These are phyloP conservation scores for Haemoproteus tartakovskyi DNA, from an alignment of 169 alveolate species.

Conservation along the genomic window DNA sequence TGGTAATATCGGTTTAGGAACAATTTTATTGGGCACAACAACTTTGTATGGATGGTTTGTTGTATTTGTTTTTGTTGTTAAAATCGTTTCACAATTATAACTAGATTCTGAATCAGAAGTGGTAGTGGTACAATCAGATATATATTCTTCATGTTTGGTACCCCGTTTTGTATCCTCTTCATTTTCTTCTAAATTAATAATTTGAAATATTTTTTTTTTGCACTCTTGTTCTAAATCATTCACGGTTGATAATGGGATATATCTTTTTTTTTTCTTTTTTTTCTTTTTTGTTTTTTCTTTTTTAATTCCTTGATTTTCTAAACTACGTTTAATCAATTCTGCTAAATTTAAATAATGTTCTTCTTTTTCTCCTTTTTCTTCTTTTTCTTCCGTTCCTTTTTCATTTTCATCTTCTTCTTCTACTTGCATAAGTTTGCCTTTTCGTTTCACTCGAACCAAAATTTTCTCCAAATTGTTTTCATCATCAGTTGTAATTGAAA, in stretches of 20 bases:
- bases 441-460: no score
- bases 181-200: constrained; percentile 19
- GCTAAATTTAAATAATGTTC: constrained; percentile 1
- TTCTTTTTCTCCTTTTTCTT: no score
- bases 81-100: constrained; percentile 78
- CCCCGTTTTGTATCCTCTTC: constrained; percentile 9
- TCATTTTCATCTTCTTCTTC: no score
- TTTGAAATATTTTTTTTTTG: constrained; percentile 39
- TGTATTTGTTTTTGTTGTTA: constrained; percentile 77
- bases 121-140: neutral
- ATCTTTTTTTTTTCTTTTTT: neutral
- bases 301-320: no score
- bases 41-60: constrained; percentile 76
- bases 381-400: no score
- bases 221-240: constrained; percentile 10
- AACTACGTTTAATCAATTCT: no score
- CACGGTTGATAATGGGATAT: constrained; percentile 1
- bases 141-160: neutral
- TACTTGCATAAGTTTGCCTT: no score
- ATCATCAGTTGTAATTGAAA: no score
- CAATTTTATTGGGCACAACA: constrained; percentile 45
- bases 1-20: neutral
- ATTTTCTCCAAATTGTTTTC: no score
- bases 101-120: neutral
- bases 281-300: constrained; percentile 26